Evolutionary conservation across 768 basidiomycete genomes (phyloP).

Genomic region (Mycena belliarum): DNA sequence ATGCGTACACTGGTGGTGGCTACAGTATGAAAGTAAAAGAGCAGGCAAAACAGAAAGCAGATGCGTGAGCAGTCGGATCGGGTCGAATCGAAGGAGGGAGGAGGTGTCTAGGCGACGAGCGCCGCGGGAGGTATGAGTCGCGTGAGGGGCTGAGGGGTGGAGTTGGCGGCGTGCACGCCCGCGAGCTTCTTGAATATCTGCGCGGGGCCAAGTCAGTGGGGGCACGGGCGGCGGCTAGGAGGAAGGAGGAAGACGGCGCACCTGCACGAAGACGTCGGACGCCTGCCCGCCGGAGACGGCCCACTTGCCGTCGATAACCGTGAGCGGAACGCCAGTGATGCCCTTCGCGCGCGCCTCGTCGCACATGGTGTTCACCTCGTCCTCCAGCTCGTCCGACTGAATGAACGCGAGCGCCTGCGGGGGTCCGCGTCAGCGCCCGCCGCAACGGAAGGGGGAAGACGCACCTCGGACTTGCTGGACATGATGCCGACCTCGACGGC

Average conservation of each 20-base stretch:
- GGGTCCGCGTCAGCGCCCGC: neutral
- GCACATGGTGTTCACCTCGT: slow-evolving; percentile 65
- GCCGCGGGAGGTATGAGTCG: slow-evolving; percentile 35
- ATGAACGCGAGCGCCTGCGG: slow-evolving; percentile 64
- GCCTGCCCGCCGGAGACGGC: slow-evolving; percentile 75
- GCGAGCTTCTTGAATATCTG: slow-evolving; percentile 40
- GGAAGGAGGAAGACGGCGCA: slow-evolving; percentile 28
- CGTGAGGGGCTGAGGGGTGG: slow-evolving; percentile 9
- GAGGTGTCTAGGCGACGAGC: neutral
- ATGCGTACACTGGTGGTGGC: slow-evolving; percentile 19
- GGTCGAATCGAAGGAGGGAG: neutral
- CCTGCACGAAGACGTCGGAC: slow-evolving; percentile 70
- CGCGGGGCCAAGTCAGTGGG: neutral
- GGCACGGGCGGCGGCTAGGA: neutral
- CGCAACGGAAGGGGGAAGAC: slow-evolving; percentile 21
- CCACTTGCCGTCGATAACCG: slow-evolving; percentile 78
- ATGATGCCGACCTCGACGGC: slow-evolving; percentile 60
- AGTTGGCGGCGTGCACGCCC: slow-evolving; percentile 9
- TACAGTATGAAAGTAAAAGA: slow-evolving; percentile 17
- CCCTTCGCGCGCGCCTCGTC: slow-evolving; percentile 63
- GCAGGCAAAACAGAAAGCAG: neutral
- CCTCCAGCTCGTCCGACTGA: slow-evolving; percentile 60
- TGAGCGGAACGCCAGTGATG: slow-evolving; percentile 78
- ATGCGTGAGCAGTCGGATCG: neutral
- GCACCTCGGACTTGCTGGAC: slow-evolving; percentile 57